Conservation (phyloP, 2,329 filamentous ascomycete genomes). For the Aspergillus alliaceus region DNA sequence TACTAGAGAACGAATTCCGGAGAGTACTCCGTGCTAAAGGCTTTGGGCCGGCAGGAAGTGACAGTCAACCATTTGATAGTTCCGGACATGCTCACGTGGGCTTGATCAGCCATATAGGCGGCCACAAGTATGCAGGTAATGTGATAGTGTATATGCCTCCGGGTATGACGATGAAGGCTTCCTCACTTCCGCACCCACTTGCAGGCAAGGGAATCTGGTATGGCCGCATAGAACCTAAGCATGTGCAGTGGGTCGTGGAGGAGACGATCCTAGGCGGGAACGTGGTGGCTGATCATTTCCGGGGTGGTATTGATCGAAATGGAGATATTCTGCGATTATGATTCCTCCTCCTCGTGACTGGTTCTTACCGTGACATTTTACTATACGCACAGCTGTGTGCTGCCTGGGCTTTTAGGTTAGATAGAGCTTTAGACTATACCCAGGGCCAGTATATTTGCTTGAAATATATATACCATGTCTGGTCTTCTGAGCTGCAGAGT, state of each 20-base stretch:
- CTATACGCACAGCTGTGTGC: background rate
- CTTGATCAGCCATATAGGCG: conserved; percentile 78
- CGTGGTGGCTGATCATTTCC: conserved; percentile 76
- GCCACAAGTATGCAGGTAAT: conserved; percentile 94
- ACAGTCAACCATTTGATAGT: conserved; percentile 25
- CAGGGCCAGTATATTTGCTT: background rate
- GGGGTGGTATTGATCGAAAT: conserved; percentile 79
- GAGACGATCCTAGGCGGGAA: conserved; percentile 87
- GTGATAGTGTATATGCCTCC: conserved; percentile 74
- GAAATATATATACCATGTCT: background rate
- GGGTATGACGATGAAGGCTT: conserved; percentile 25
- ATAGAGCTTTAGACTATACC: background rate
- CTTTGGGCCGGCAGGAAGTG: conserved; percentile 24
- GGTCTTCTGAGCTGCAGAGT: background rate
- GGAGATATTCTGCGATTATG: conserved; percentile 67
- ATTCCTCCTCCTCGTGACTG: background rate
- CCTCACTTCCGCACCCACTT: conserved; percentile 31
- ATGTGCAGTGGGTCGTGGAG: conserved; percentile 84
- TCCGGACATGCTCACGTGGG: conserved; percentile 40
- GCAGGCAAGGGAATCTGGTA: conserved; percentile 70
- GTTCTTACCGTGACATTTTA: background rate
- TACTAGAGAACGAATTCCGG: conserved; percentile 71
- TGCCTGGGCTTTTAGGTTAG: background rate
- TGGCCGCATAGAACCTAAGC: conserved; percentile 75
- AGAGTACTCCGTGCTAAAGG: conserved; percentile 31